These are phyloP conservation scores for Alternaria sp. DNA, from an alignment of 2,329 filamentous ascomycete genomes.

Conservation along the genomic window DNA sequence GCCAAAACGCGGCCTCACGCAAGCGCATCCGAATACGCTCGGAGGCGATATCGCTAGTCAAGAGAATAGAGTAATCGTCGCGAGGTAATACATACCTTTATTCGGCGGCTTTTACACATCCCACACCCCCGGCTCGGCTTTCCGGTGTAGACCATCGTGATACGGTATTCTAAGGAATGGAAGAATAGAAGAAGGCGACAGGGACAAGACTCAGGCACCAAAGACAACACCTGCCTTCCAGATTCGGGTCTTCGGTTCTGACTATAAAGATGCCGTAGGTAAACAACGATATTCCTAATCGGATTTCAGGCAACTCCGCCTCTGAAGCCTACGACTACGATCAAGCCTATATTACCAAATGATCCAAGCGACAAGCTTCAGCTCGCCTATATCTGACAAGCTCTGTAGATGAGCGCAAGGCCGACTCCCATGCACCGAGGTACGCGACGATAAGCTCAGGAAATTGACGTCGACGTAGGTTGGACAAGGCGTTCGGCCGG, in stretches of 20 bases:
- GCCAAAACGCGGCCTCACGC: neutral
- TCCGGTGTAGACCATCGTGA: slow-evolving; percentile 49
- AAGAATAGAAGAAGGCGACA: slow-evolving; percentile 7
- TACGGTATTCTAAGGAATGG: slow-evolving; percentile 14
- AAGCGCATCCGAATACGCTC: neutral
- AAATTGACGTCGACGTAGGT: slow-evolving; percentile 11
- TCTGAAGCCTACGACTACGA: slow-evolving; percentile 32
- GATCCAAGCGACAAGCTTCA: slow-evolving; percentile 11
- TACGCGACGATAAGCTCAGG: slow-evolving; percentile 12
- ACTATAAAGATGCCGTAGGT: slow-evolving; percentile 11
- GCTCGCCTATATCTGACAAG: slow-evolving; percentile 14
- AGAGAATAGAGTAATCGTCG: slow-evolving; percentile 8
- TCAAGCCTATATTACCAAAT: slow-evolving; percentile 23
- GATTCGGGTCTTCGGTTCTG: neutral
- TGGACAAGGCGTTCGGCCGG: neutral
- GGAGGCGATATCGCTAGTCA: neutral
- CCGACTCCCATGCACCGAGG: slow-evolving; percentile 11
- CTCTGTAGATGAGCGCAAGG: slow-evolving; percentile 7
- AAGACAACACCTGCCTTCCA: neutral
- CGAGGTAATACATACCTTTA: slow-evolving; percentile 64
- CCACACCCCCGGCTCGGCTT: slow-evolving; percentile 65
- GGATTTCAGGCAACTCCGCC: slow-evolving; percentile 29
- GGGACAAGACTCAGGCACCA: slow-evolving; percentile 4
- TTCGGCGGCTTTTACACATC: slow-evolving; percentile 74
- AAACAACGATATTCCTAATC: slow-evolving; percentile 4